Conservation (phyloP, 148 eudicot genomes). For the Rhododendron mucronatum region DNA sequence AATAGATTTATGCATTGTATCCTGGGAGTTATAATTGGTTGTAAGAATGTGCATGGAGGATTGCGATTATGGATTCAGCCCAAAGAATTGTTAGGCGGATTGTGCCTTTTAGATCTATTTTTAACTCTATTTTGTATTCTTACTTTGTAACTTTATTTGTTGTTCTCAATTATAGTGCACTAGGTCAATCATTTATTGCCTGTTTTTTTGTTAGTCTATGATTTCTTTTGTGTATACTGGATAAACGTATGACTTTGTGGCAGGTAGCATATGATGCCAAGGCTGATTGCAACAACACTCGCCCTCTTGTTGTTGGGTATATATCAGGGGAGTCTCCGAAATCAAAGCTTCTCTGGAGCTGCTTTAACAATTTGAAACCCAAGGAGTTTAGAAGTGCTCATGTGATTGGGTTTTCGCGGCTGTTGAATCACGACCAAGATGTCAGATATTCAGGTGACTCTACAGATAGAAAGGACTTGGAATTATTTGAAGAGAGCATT, state of each 20-base stretch:
- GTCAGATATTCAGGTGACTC: not conserved
- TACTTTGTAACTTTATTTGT: not conserved
- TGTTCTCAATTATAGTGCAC: not conserved
- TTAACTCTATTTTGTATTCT: not conserved
- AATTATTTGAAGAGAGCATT: not conserved
- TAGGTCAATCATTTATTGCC: not conserved
- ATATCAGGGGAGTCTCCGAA: slow-evolving; percentile 1
- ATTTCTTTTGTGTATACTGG: not conserved
- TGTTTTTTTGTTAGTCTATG: not conserved
- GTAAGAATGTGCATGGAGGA: not conserved
- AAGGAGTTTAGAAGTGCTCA: not conserved
- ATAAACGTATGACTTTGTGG: not conserved
- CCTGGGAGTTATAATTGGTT: not conserved
- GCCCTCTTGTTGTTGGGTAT: not conserved
- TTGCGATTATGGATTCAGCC: not conserved
- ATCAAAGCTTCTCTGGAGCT: slow-evolving; percentile 2
- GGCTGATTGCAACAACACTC: not conserved
- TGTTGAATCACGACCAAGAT: slow-evolving; percentile 5
- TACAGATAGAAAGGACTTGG: not conserved
- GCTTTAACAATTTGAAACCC: not conserved
- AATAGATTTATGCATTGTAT: not conserved
- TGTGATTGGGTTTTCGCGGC: not conserved
- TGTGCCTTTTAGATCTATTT: not conserved
- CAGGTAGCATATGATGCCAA: not conserved
- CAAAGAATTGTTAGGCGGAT: not conserved